These are phyloP conservation scores for Domatiomyces globalis DNA, from an alignment of 2,329 filamentous ascomycete species.

Conservation along the genomic window DNA sequence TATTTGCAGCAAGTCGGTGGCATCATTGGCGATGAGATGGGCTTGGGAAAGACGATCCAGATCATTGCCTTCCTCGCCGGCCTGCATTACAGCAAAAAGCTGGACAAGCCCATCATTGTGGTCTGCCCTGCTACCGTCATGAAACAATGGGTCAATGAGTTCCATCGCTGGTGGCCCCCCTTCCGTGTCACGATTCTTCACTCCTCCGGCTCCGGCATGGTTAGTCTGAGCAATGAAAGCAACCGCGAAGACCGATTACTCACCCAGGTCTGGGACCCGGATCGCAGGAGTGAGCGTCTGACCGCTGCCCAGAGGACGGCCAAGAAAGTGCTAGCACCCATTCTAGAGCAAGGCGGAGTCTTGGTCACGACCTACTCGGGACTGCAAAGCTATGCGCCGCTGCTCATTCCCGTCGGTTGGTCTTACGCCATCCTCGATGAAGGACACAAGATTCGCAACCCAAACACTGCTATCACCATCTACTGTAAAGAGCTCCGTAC, in stretches of 20 bases:
- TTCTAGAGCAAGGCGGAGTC: slow-evolving; percentile 74
- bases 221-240: slow-evolving; percentile 54
- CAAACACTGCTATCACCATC: slow-evolving; percentile 85
- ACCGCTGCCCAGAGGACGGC: slow-evolving; percentile 54
- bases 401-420: slow-evolving; percentile 75
- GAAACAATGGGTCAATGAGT: slow-evolving; percentile 96
- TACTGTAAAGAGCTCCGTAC: slow-evolving; percentile 90
- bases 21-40: slow-evolving; percentile 97
- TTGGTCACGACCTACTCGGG: slow-evolving; percentile 93
- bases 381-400: slow-evolving; percentile 76
- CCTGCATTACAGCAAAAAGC: slow-evolving; percentile 76
- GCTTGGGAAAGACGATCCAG: slow-evolving; percentile 85
- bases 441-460: slow-evolving; percentile 95
- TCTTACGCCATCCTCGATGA: slow-evolving; percentile 89
- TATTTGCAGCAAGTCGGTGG: slow-evolving; percentile 82
- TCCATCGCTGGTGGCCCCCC: slow-evolving; percentile 99
- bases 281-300: slow-evolving; percentile 24
- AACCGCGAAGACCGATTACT: slow-evolving; percentile 50
- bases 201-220: slow-evolving; percentile 90
- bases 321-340: slow-evolving; percentile 65
- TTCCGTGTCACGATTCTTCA: slow-evolving; percentile 88
- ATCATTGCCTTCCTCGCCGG: slow-evolving; percentile 73
- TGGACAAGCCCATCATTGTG: slow-evolving; percentile 73
- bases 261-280: slow-evolving; percentile 40
- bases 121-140: slow-evolving; percentile 90